phyloP scores from a whole-genome alignment of 768 basidiomycete genomes.

The Leccinum incarnatum region DNA sequence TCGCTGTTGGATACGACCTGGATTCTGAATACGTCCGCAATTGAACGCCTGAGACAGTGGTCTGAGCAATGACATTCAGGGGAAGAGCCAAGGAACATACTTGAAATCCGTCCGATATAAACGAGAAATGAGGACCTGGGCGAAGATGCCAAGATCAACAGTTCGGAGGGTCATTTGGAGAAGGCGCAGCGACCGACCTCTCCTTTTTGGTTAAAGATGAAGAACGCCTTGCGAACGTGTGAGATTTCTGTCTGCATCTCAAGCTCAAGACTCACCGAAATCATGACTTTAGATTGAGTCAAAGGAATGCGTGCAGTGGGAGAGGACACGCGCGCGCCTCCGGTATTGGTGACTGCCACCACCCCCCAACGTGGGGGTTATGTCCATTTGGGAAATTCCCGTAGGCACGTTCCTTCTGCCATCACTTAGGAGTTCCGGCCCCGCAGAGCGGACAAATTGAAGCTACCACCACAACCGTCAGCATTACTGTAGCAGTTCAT shows the following conservation, averaged over 20 bases:
- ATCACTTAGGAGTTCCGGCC: too few relatives aligned
- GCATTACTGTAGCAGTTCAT: too few relatives aligned
- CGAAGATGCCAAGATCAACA: slow-evolving; percentile 6
- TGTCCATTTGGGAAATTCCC: background rate
- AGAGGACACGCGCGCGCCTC: background rate
- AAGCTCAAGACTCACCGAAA: slow-evolving; percentile 39
- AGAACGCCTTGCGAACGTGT: slow-evolving; percentile 74
- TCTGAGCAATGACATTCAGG: slow-evolving; percentile 1
- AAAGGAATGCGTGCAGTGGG: background rate
- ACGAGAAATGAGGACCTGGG: slow-evolving; percentile 90
- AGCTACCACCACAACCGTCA: too few relatives aligned
- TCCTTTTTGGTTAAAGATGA: slow-evolving; percentile 99
- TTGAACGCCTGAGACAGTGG: slow-evolving; percentile 68
- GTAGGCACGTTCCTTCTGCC: too few relatives aligned
- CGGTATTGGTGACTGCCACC: background rate
- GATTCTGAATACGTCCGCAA: slow-evolving; percentile 97
- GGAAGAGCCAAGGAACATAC: slow-evolving; percentile 44
- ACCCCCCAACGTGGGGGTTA: slow-evolving; percentile 13
- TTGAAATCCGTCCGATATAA: slow-evolving; percentile 97
- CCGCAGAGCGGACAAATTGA: too few relatives aligned
- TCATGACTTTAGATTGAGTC: slow-evolving; percentile 34
- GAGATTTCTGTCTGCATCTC: background rate
- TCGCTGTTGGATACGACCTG: slow-evolving; percentile 98
- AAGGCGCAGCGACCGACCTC: slow-evolving; percentile 62
- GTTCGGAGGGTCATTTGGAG: background rate